phyloP scores from a whole-genome alignment of 2,329 filamentous ascomycete genomes.

The Fusarium sp. region DNA sequence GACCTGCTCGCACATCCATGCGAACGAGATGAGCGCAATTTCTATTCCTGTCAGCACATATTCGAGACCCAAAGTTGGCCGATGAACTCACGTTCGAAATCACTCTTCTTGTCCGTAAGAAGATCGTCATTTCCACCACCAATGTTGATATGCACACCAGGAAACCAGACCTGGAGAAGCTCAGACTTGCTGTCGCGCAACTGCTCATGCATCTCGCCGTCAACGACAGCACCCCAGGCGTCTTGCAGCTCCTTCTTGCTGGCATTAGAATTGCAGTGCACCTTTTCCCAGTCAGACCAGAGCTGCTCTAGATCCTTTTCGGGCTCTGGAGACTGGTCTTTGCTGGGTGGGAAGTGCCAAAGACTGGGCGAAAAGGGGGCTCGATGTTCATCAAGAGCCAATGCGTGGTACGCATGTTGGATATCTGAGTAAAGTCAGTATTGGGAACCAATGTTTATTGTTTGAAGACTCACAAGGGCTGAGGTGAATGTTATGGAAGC shows the following conservation, averaged over 20 bases:
- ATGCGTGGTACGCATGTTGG: conserved; percentile 66
- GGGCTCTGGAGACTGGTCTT: conserved; percentile 10
- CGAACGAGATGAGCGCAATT: conserved; percentile 45
- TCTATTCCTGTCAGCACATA: conserved; percentile 26
- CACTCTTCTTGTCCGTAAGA: conserved; percentile 41
- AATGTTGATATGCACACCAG: conserved; percentile 46
- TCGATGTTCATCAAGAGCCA: conserved; percentile 65
- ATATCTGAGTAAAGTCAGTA: conserved; percentile 48
- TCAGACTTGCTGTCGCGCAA: conserved; percentile 27
- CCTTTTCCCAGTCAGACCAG: conserved; percentile 24
- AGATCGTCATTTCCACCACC: conserved; percentile 40
- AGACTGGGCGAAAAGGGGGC: conserved; percentile 47
- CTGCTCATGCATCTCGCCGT: conserved; percentile 37
- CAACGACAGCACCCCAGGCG: conserved; percentile 33
- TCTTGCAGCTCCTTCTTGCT: conserved; percentile 22
- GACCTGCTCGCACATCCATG: conserved; percentile 47
- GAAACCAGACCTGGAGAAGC: conserved; percentile 46
- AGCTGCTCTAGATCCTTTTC: conserved; percentile 22
- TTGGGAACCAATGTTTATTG: background rate
- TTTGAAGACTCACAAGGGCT: conserved; percentile 40
- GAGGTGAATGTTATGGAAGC: conserved; percentile 44
- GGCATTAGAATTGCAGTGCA: conserved; percentile 13
- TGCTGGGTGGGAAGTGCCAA: conserved; percentile 44
- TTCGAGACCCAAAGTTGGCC: background rate
- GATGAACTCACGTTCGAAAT: conserved; percentile 39